Percentiles rank a stretch among this genome's conserved stretches.
phyloP scores from a whole-genome alignment of 495 filamentous ascomycete species.

The Pyronema domesticum region DNA sequence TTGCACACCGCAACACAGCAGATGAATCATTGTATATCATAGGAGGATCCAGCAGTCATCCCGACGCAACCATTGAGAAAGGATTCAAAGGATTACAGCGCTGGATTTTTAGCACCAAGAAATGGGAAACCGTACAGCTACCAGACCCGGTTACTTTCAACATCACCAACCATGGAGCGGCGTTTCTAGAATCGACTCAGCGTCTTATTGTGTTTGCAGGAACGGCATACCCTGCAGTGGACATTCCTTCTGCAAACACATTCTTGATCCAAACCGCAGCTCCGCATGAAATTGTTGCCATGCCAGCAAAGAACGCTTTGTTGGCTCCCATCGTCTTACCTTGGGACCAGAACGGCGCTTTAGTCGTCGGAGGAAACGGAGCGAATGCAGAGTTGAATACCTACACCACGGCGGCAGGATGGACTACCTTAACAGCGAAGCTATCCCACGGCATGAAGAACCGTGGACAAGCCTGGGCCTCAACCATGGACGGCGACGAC shows the following conservation, averaged over 20 bases:
- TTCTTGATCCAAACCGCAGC: constrained; percentile 47
- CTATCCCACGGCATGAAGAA: constrained; percentile 37
- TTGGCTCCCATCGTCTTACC: constrained; percentile 53
- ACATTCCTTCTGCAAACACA: constrained; percentile 47
- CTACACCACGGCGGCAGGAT: constrained; percentile 40
- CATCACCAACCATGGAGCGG: constrained; percentile 46
- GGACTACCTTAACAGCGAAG: constrained; percentile 44
- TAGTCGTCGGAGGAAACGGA: constrained; percentile 56
- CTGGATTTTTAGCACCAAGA: constrained; percentile 55
- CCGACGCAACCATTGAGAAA: constrained; percentile 28
- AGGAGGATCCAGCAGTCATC: constrained; percentile 40
- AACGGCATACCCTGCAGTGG: constrained; percentile 34
- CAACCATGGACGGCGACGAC: constrained; percentile 48
- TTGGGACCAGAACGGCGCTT: constrained; percentile 54
- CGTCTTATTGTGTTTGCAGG: constrained; percentile 73
- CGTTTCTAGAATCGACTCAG: constrained; percentile 50
- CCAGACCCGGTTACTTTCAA: constrained; percentile 41
- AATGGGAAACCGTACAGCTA: constrained; percentile 54
- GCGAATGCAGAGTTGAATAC: constrained; percentile 49
- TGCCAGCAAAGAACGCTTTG: constrained; percentile 41
- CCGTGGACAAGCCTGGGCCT: constrained; percentile 16
- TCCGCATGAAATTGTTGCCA: constrained; percentile 33
- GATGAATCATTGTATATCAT: constrained; percentile 62
- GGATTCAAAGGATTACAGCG: constrained; percentile 67
- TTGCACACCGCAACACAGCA: constrained; percentile 38